A percentile compares a stretch with the other conserved stretches of the same genome.
phyloP scores from a whole-genome alignment of 345 rosid species.

The Brassica carinata region DNA sequence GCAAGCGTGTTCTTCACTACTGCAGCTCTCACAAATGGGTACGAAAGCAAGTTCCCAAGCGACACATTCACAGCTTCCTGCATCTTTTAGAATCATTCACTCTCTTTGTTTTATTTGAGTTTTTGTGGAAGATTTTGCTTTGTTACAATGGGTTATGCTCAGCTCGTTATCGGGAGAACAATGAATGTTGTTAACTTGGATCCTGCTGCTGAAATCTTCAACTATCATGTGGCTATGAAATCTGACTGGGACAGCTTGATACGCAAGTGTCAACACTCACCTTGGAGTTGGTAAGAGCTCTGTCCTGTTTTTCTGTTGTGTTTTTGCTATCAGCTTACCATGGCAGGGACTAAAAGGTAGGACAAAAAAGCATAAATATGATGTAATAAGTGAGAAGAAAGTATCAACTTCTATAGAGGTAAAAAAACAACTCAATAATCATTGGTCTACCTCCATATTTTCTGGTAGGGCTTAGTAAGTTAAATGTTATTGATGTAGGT shows the following conservation, averaged over 20 bases:
- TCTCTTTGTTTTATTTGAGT: slow-evolving; percentile 42
- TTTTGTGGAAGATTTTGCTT: too few relatives aligned
- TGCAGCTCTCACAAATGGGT: too few relatives aligned
- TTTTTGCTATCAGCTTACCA: slow-evolving; percentile 58
- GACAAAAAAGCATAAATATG: slow-evolving; percentile 88
- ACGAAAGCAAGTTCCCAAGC: too few relatives aligned
- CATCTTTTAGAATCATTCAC: slow-evolving; percentile 61
- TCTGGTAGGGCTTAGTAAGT: slow-evolving; percentile 36
- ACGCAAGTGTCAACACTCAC: too few relatives aligned
- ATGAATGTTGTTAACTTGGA: background rate
- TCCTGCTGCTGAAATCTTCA: too few relatives aligned
- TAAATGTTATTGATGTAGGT: slow-evolving; percentile 71
- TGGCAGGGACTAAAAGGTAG: slow-evolving; percentile 92
- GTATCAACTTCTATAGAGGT: slow-evolving; percentile 84
- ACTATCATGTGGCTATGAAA: too few relatives aligned
- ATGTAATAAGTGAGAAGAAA: slow-evolving; percentile 85
- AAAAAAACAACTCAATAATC: background rate
- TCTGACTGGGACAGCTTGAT: too few relatives aligned
- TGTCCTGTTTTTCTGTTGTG: too few relatives aligned
- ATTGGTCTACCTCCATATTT: background rate
- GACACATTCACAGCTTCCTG: background rate
- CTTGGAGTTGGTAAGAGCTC: too few relatives aligned
- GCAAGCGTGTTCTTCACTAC: too few relatives aligned
- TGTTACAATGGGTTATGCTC: too few relatives aligned
- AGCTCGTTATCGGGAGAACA: too few relatives aligned